Conservation (phyloP, 2,329 filamentous ascomycete species). For the Aspergillus niger region DNA sequence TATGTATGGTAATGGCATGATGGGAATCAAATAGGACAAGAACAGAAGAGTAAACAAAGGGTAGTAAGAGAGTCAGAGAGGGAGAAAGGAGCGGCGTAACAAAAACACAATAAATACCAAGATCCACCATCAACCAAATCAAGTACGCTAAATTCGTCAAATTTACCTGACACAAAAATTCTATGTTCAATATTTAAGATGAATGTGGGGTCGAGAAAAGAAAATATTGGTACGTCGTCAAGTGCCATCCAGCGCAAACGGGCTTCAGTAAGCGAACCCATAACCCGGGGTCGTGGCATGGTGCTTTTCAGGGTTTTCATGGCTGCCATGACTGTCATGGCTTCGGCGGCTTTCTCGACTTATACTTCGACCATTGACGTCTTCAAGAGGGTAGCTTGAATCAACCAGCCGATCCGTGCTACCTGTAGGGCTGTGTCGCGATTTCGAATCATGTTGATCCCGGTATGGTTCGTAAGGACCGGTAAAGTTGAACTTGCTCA, state of each 20-base stretch:
- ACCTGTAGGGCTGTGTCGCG: slow-evolving; percentile 29
- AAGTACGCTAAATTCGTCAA: slow-evolving; percentile 28
- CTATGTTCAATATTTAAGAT: slow-evolving; percentile 9
- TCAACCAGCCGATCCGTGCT: slow-evolving; percentile 40
- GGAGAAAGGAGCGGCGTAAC: not conserved
- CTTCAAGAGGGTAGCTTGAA: slow-evolving; percentile 29
- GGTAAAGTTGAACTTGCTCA: slow-evolving; percentile 45
- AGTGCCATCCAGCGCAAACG: slow-evolving; percentile 5
- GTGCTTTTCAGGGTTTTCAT: slow-evolving; percentile 37
- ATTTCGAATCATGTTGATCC: slow-evolving; percentile 30
- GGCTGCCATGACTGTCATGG: slow-evolving; percentile 20
- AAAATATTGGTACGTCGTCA: slow-evolving; percentile 11
- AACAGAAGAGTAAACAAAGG: not conserved
- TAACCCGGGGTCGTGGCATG: slow-evolving; percentile 34
- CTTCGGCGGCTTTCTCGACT: slow-evolving; percentile 30
- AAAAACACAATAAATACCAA: not conserved
- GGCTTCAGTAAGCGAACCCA: slow-evolving; percentile 37
- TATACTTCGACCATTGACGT: slow-evolving; percentile 27
- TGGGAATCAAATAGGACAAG: not conserved
- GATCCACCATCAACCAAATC: slow-evolving; percentile 17
- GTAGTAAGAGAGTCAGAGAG: not conserved
- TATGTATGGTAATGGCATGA: not conserved
- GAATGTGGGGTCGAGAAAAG: slow-evolving; percentile 9
- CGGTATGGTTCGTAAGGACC: slow-evolving; percentile 45
- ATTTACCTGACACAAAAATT: slow-evolving; percentile 12